phyloP scores from a whole-genome alignment of 1,139 yeast genomes.

The Nematodospora anomalae region DNA sequence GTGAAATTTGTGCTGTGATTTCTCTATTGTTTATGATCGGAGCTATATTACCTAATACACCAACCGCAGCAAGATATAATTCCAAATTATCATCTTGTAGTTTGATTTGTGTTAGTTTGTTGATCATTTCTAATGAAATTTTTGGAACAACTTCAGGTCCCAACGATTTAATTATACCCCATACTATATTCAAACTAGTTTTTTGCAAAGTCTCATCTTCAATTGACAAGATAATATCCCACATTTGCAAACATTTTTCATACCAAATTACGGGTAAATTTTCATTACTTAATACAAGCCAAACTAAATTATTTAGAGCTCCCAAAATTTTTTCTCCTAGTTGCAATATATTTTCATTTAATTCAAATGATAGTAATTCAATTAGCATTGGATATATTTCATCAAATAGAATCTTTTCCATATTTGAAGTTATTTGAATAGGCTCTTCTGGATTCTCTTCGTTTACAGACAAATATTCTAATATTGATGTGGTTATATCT shows the following conservation, averaged over 20 bases:
- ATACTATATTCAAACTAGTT: conserved; percentile 55
- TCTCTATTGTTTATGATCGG: conserved; percentile 45
- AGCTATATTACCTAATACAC: conserved; percentile 60
- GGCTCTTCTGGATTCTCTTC: conserved; percentile 26
- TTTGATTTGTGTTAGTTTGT: conserved; percentile 22
- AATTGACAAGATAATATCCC: conserved; percentile 31
- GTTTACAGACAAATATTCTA: conserved; percentile 53
- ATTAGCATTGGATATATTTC: conserved; percentile 41
- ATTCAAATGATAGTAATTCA: conserved; percentile 37
- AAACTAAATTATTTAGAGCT: conserved; percentile 68
- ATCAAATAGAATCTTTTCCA: conserved; percentile 28
- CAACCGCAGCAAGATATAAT: conserved; percentile 35
- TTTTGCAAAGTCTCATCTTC: conserved; percentile 33
- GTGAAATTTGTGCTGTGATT: conserved; percentile 46
- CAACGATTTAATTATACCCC: conserved; percentile 57
- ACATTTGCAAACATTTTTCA: conserved; percentile 29
- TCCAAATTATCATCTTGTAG: conserved; percentile 21
- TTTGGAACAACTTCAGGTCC: conserved; percentile 32
- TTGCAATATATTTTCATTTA: conserved; percentile 26
- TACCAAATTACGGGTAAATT: conserved; percentile 41
- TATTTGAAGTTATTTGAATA: conserved; percentile 22
- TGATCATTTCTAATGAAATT: conserved; percentile 26
- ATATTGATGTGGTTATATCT: conserved; percentile 72
- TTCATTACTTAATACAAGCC: conserved; percentile 47
- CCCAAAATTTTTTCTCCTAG: conserved; percentile 57